phyloP scores from a whole-genome alignment of 768 basidiomycete species.

The Phanerodontia chrysosporium region DNA sequence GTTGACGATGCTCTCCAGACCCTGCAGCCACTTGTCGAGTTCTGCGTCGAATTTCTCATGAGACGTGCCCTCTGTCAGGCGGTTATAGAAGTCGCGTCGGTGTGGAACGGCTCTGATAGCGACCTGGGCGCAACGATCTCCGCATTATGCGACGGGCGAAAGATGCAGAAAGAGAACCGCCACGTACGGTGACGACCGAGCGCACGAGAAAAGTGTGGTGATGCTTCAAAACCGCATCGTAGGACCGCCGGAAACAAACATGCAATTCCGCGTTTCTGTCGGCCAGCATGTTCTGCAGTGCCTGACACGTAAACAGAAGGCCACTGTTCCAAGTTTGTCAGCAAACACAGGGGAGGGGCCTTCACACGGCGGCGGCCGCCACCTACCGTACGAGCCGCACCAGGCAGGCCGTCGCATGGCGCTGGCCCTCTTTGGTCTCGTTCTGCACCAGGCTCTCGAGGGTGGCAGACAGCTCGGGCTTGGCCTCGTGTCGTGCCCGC shows the following conservation, averaged over 20 bases:
- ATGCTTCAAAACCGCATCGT: constrained; percentile 61
- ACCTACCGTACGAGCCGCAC: constrained; percentile 63
- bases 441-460: constrained; percentile 56
- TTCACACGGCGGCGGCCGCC: constrained; percentile 13
- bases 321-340: constrained; percentile 40
- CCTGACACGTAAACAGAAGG: constrained; percentile 61
- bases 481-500: constrained; percentile 46
- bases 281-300: constrained; percentile 60
- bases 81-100: constrained; percentile 57
- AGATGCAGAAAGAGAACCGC: constrained; percentile 7
- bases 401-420: constrained; percentile 56
- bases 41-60: constrained; percentile 49
- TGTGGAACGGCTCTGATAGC: constrained; percentile 52
- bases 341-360: constrained; percentile 5
- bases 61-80: constrained; percentile 57
- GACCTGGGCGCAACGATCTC: constrained; percentile 19
- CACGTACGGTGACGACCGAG: constrained; percentile 57
- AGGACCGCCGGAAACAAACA: constrained; percentile 67
- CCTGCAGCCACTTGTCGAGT: constrained; percentile 56
- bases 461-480: constrained; percentile 43
- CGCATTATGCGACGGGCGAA: background rate
- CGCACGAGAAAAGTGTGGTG: constrained; percentile 68
- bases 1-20: constrained; percentile 47
- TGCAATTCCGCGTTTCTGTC: constrained; percentile 52
- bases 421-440: constrained; percentile 40